These are phyloP conservation scores for Pyrenophora graminea DNA, from an alignment of 2,329 filamentous ascomycete species.

Conservation along the genomic window DNA sequence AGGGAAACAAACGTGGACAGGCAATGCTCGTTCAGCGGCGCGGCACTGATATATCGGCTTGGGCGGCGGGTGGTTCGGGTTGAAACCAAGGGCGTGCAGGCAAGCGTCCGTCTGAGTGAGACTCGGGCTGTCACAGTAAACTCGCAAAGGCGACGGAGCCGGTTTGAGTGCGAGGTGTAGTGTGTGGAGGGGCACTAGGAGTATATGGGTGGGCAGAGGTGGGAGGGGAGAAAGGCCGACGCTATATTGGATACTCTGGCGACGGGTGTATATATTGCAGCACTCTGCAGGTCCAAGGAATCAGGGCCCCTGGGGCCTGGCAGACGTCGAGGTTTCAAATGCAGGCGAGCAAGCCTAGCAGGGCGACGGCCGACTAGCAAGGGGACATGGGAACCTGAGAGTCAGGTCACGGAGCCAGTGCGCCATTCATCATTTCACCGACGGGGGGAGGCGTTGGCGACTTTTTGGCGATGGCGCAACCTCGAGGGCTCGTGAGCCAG, in stretches of 20 bases:
- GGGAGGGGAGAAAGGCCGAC: constrained; percentile 6
- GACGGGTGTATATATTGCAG: constrained; percentile 12
- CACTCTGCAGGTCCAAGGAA: constrained; percentile 1
- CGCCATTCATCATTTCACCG: constrained; percentile 9
- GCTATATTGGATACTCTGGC: constrained; percentile 8
- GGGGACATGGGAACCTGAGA: constrained; percentile 9
- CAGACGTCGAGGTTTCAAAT: constrained; percentile 20
- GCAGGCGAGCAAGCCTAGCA: constrained; percentile 6
- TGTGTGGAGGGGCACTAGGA: constrained; percentile 1
- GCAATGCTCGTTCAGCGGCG: constrained; percentile 3
- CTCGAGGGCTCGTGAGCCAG: no score
- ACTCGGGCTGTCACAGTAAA: constrained; percentile 22
- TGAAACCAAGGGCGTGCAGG: constrained; percentile 40
- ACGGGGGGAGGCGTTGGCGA: neutral
- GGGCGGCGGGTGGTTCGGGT: constrained; percentile 20
- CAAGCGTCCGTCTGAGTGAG: constrained; percentile 24
- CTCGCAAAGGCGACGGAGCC: constrained; percentile 8
- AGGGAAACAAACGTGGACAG: neutral
- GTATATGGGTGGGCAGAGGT: neutral
- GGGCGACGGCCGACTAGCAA: constrained; percentile 1
- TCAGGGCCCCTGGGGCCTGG: constrained; percentile 4
- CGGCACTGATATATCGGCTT: constrained; percentile 20
- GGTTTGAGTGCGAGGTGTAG: neutral
- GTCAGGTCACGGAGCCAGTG: constrained; percentile 15
- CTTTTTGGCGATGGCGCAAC: constrained; percentile 10